Conservation (phyloP, 1,139 yeast genomes). For the Candida frijolesensis region DNA sequence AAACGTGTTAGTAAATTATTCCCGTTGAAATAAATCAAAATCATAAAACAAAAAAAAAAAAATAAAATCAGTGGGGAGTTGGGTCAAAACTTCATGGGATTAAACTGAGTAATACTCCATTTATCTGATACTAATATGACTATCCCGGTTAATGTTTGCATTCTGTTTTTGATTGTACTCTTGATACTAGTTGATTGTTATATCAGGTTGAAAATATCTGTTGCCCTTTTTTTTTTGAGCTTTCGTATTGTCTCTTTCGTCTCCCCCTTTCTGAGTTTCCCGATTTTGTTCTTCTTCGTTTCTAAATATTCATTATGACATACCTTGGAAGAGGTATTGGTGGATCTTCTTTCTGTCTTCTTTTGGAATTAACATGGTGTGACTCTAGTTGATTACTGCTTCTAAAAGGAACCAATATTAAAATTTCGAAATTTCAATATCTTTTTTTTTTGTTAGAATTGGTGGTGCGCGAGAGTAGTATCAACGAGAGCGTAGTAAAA, state of each 20-base stretch:
- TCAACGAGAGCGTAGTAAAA: background rate
- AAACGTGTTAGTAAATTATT: constrained; percentile 29
- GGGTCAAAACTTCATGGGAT: background rate
- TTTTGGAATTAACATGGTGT: constrained; percentile 94
- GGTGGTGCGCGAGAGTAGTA: constrained; percentile 4
- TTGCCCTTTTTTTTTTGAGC: background rate
- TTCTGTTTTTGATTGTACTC: background rate
- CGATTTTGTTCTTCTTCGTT: constrained; percentile 7
- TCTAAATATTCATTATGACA: constrained; percentile 33
- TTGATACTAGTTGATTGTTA: background rate
- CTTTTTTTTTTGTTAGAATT: constrained; percentile 6
- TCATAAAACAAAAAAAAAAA: background rate
- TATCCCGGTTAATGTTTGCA: background rate
- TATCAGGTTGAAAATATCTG: background rate
- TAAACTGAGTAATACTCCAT: background rate
- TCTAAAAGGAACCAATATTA: constrained; percentile 7
- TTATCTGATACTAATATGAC: background rate
- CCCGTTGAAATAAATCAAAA: background rate
- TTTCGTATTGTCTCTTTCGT: background rate
- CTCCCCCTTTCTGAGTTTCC: background rate
- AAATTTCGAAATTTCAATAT: constrained; percentile 5
- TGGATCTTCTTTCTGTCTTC: constrained; percentile 99
- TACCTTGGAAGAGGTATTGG: constrained; percentile 98
- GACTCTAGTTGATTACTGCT: constrained; percentile 8
- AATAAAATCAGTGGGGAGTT: background rate